phyloP scores from a whole-genome alignment of 768 basidiomycete genomes.

The Lepiota brunneoincarnata region DNA sequence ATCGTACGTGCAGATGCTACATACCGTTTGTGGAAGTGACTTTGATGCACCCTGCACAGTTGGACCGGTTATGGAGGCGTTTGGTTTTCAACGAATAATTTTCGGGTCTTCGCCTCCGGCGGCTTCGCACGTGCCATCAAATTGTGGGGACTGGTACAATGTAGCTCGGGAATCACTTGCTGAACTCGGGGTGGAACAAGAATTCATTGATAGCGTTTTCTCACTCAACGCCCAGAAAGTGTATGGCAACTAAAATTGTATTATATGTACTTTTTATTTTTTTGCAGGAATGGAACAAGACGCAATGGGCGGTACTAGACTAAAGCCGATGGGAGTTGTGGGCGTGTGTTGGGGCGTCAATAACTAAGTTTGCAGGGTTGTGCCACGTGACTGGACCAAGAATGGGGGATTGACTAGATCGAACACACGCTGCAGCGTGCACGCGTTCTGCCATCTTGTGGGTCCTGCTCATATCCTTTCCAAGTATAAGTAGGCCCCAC shows the following conservation, averaged over 20 bases:
- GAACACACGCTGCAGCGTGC: constrained; percentile 1
- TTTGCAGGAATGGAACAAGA: too few species aligned
- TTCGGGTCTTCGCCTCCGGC: constrained; percentile 75
- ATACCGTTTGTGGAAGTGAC: constrained; percentile 5
- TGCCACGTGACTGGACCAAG: constrained; percentile 6
- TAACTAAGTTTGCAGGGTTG: not conserved
- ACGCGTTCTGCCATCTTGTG: constrained; percentile 9
- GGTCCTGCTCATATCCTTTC: constrained; percentile 9
- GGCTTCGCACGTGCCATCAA: constrained; percentile 42
- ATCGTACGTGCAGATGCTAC: constrained; percentile 52
- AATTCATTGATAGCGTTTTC: constrained; percentile 75
- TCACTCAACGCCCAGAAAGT: constrained; percentile 45
- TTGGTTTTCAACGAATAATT: constrained; percentile 79
- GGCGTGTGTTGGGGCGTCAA: constrained; percentile 5
- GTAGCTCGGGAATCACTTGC: constrained; percentile 76
- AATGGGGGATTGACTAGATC: not conserved
- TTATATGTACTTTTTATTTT: not conserved
- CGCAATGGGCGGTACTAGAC: constrained; percentile 2
- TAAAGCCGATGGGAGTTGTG: constrained; percentile 9
- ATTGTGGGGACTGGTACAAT: constrained; percentile 74
- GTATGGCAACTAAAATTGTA: constrained; percentile 29
- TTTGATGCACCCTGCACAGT: constrained; percentile 43
- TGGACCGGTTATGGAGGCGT: constrained; percentile 80
- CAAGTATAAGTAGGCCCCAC: constrained; percentile 1
- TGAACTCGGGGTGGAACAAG: constrained; percentile 78